These are phyloP conservation scores for Coemansia sp. DNA, from an alignment of 192 early-diverging fungal species.

Conservation along the genomic window DNA sequence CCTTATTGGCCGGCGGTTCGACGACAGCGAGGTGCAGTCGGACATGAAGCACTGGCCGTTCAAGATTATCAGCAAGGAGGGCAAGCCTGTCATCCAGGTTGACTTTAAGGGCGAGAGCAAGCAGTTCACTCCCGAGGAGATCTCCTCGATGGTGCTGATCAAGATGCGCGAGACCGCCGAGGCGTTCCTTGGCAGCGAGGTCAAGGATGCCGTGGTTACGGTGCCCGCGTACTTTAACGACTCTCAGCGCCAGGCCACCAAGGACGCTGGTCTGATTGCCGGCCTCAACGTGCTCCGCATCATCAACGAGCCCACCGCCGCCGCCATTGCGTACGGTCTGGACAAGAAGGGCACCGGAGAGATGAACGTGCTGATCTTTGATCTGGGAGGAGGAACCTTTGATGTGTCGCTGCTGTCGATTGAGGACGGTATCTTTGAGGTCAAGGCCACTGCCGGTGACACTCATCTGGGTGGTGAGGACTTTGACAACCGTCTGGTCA, in stretches of 20 bases:
- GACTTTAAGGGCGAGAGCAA: conserved; percentile 98
- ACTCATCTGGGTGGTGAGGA: conserved; percentile 99
- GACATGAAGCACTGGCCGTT: conserved; percentile 99
- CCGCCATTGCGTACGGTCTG: conserved; percentile 98
- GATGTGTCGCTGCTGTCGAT: conserved; percentile 97
- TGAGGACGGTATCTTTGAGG: conserved; percentile 97
- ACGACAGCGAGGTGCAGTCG: conserved; percentile 90
- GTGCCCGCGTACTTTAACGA: conserved; percentile 99
- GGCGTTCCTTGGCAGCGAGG: conserved; percentile 79
- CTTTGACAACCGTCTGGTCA: conserved; percentile 98
- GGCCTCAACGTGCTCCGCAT: conserved; percentile 98
- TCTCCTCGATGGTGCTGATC: conserved; percentile 95
- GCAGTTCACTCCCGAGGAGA: conserved; percentile 93
- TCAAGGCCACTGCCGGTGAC: conserved; percentile 98
- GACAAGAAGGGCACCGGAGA: conserved; percentile 92
- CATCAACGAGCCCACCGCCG: conserved; percentile 99
- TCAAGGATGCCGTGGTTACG: conserved; percentile 93
- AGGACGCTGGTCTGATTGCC: conserved; percentile 96
- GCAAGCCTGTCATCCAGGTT: conserved; percentile 88
- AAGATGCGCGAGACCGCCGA: conserved; percentile 99
- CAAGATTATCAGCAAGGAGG: conserved; percentile 86
- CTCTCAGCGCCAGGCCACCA: conserved; percentile 99
- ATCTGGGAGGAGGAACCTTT: conserved; percentile 97
- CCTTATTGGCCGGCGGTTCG: conserved; percentile 94
- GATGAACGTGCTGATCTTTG: conserved; percentile 95